These are phyloP conservation scores for Colletotrichum limetticola DNA, from an alignment of 2,329 filamentous ascomycete genomes.

Conservation along the genomic window DNA sequence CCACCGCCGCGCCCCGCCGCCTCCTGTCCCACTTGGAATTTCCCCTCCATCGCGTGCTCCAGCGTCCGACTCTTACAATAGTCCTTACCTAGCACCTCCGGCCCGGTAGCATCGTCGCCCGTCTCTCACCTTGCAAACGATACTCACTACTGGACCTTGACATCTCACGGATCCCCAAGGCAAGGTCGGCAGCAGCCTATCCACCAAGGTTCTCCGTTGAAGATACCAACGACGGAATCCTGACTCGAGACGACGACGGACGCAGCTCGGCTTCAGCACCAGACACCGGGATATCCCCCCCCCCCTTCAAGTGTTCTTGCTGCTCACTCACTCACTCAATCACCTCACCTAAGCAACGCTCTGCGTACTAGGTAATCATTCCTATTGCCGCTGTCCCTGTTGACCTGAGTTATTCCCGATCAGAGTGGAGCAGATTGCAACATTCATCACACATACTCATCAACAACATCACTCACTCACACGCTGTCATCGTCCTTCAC, in stretches of 20 bases:
- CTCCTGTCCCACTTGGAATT: neutral
- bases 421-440: neutral
- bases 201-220: neutral
- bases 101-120: neutral
- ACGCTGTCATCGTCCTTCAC: neutral
- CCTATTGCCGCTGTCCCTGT: neutral
- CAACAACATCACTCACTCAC: neutral
- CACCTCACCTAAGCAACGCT: neutral
- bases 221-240: neutral
- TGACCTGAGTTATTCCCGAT: neutral
- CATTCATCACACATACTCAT: neutral
- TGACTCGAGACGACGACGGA: slow-evolving; percentile 22
- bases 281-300: neutral
- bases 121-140: neutral
- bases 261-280: slow-evolving; percentile 18
- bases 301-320: neutral
- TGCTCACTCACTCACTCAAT: neutral
- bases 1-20: slow-evolving; percentile 7
- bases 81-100: neutral
- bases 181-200: neutral
- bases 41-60: slow-evolving; percentile 5
- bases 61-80: neutral
- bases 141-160: neutral
- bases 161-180: neutral
- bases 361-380: too few species aligned